Evolutionary conservation across 345 rosid genomes (phyloP).

Genomic region (Rhodamnia rubescens): DNA sequence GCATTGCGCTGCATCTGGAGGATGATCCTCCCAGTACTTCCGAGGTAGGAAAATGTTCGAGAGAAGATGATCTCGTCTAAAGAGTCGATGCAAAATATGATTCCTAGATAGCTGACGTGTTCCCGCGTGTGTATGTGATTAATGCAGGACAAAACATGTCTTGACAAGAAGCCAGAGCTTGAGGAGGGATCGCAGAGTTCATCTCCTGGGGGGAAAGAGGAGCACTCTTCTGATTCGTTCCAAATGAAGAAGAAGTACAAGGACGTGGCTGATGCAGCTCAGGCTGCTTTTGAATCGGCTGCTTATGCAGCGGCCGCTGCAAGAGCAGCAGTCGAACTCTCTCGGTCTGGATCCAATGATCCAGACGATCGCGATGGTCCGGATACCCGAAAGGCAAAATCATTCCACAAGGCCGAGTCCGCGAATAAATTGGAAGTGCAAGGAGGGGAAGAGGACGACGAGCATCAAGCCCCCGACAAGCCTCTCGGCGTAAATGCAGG

Average conservation of each 20-base stretch:
- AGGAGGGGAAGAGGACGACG: neutral
- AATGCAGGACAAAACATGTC: neutral
- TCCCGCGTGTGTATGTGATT: neutral
- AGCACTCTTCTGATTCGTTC: conserved; percentile 20
- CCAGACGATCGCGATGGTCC: conserved; percentile 13
- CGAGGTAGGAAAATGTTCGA: conserved; percentile 17
- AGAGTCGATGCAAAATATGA: neutral
- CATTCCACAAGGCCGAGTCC: neutral
- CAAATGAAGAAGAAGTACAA: conserved; percentile 42
- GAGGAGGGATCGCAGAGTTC: neutral
- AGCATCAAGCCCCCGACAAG: neutral
- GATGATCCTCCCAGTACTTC: conserved; percentile 17
- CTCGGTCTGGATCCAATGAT: conserved; percentile 30
- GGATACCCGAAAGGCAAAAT: neutral
- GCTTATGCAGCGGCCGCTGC: conserved; percentile 88
- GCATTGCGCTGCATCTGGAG: conserved; percentile 25
- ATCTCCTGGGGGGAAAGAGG: neutral
- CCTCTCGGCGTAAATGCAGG: neutral
- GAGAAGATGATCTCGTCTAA: neutral
- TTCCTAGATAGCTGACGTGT: neutral
- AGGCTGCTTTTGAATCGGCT: conserved; percentile 88
- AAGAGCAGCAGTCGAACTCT: conserved; percentile 88
- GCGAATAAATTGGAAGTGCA: neutral
- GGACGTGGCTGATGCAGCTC: conserved; percentile 94
- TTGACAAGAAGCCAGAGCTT: neutral